Evolutionary conservation across 2,329 filamentous ascomycete genomes (phyloP), one percentile per base, ranked within the genome.

Genomic region (Botryotinia convoluta): DNA sequence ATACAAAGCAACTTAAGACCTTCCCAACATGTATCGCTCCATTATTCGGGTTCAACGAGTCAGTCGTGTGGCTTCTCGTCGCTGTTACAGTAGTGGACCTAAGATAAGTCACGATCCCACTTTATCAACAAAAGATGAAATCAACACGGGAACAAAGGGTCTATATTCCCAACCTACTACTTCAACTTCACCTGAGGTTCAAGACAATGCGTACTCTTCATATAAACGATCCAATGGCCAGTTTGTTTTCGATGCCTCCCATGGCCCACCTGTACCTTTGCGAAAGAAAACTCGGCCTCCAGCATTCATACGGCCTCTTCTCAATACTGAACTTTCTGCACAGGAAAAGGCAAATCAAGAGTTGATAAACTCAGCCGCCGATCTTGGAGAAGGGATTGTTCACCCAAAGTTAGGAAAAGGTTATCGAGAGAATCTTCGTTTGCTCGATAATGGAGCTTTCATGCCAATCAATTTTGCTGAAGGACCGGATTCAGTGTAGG

Each of bases 361-460:
- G 16, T 32, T 42, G 48, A 44, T 44, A 10, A 69, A 57, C 20
- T 57, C 65, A 3, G n/a, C 37, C 4, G 48, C 65, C 32, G 65
- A 57, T 26, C 65, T 69, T 26, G 65, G 65, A 26, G 65, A 69
- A 26, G n/a, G 44, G 18, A 69, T 69, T 6, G n/a, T 57, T 32
- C 65, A 69, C 57, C 37, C 65, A 57, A 69, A 69, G 22, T 69
- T 69, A 51, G 65, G 45, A 9, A 29, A 69, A 42, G 65, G 65
- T 10, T 69, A 69, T 32, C 65, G 65, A 16, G 65, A 69, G 37
- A 57, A 69, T 14, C 37, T 20, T 69, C 48, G 35, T 29, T 22
- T 69, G 48, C 48, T 69, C 54, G 48, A 69, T 14, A 57, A 32
- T 42, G 26, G 37, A 12, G 18, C n/a, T 26, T 57, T 57, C 45